Conservation (phyloP, 805 yeast genomes). For the Grigorovia humatica region DNA sequence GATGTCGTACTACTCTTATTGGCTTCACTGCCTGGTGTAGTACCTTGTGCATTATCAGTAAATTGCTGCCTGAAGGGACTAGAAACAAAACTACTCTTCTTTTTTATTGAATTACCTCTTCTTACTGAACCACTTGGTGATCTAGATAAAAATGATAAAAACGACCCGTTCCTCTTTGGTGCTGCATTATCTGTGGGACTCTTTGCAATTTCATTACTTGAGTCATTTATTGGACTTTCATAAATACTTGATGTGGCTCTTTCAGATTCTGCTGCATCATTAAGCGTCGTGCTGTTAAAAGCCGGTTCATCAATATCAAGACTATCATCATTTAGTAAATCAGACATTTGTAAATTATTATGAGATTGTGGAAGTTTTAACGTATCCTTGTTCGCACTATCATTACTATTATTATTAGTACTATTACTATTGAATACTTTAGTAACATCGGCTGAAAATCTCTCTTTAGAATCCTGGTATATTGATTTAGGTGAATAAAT, state of each 20-base stretch:
- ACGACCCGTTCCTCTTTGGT: slow-evolving; percentile 51
- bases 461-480: slow-evolving; percentile 8
- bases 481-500: slow-evolving; percentile 20
- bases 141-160: slow-evolving; percentile 38
- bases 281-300: neutral
- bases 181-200: neutral
- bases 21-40: slow-evolving; percentile 11
- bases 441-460: neutral
- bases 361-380: neutral
- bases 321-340: neutral
- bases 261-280: slow-evolving; percentile 6
- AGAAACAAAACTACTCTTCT: slow-evolving; percentile 12
- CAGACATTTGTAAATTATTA: neutral
- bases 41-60: slow-evolving; percentile 13
- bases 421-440: neutral
- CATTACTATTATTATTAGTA: neutral
- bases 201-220: neutral
- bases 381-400: neutral
- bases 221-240: slow-evolving; percentile 1
- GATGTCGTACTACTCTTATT: slow-evolving; percentile 5
- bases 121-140: slow-evolving; percentile 2
- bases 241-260: slow-evolving; percentile 38
- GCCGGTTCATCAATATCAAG: slow-evolving; percentile 1
- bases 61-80: slow-evolving; percentile 19
- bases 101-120: slow-evolving; percentile 8